These are phyloP conservation scores for Leptographium wingfieldii DNA, from an alignment of 2,329 filamentous ascomycete genomes.

Conservation along the genomic window DNA sequence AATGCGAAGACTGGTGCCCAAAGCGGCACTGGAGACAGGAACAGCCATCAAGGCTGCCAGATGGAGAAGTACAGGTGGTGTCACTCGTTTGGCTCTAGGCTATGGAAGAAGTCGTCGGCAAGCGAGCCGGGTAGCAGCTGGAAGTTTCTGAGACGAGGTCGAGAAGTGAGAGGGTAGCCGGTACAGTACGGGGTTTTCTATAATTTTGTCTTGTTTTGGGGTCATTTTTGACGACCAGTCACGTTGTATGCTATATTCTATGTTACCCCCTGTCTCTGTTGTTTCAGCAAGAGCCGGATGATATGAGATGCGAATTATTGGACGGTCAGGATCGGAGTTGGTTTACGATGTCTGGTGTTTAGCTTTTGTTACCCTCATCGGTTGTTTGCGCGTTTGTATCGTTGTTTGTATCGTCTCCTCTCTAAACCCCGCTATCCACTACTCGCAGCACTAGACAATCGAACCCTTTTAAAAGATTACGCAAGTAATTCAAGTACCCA, in stretches of 20 bases:
- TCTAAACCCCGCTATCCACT: background rate
- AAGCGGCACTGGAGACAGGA: too few relatives aligned
- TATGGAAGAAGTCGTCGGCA: background rate
- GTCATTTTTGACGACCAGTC: background rate
- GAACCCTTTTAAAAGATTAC: background rate
- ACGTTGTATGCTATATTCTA: background rate
- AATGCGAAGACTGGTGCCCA: background rate
- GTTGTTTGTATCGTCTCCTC: background rate
- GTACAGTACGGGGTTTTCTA: background rate
- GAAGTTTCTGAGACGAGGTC: background rate
- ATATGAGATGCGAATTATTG: background rate
- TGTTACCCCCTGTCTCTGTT: background rate
- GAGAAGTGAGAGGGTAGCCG: background rate
- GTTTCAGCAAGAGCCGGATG: background rate
- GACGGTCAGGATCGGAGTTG: constrained; percentile 4
- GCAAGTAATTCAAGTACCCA: background rate
- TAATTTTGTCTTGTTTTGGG: background rate
- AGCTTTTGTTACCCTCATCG: background rate
- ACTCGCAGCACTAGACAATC: background rate
- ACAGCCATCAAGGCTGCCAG: background rate
- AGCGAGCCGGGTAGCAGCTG: background rate
- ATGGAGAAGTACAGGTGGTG: background rate
- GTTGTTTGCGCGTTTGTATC: background rate
- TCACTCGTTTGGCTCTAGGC: background rate
- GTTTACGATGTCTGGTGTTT: background rate